Evolutionary conservation across 1,284 basidiomycete species (phyloP).

Genomic region (Pseudozyma pruni): DNA sequence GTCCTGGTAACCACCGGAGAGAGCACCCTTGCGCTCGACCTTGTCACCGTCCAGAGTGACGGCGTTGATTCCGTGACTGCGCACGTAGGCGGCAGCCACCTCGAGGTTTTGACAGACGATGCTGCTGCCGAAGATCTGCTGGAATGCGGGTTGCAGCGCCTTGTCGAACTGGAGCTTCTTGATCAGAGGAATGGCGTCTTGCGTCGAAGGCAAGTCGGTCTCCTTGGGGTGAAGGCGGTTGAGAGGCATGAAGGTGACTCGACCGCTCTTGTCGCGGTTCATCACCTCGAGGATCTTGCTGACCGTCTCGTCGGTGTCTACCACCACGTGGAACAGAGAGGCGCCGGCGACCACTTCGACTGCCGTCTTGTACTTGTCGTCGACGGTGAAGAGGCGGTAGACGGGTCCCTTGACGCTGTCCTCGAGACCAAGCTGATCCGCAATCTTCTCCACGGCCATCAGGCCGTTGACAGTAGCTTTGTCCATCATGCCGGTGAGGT

Average conservation of each 20-base stretch:
- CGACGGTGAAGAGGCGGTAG: slow-evolving; percentile 90
- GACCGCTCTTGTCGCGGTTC: slow-evolving; percentile 88
- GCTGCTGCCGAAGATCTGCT: slow-evolving; percentile 98
- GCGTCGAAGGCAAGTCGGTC: slow-evolving; percentile 74
- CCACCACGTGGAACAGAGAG: slow-evolving; percentile 95
- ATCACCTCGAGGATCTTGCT: slow-evolving; percentile 87
- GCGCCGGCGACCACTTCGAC: slow-evolving; percentile 94
- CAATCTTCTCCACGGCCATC: slow-evolving; percentile 83
- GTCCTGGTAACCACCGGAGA: slow-evolving; percentile 97
- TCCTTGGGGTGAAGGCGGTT: slow-evolving; percentile 89
- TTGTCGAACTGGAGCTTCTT: slow-evolving; percentile 84
- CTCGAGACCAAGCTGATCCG: slow-evolving; percentile 77
- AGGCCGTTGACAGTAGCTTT: slow-evolving; percentile 90
- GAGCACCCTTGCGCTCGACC: slow-evolving; percentile 92
- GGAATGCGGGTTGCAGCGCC: slow-evolving; percentile 82
- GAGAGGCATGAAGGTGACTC: slow-evolving; percentile 97
- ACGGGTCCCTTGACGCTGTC: slow-evolving; percentile 86
- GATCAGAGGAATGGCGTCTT: slow-evolving; percentile 81
- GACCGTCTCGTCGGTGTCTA: slow-evolving; percentile 93
- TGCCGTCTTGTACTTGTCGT: slow-evolving; percentile 91
- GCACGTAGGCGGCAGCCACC: slow-evolving; percentile 91
- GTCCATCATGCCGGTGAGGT: slow-evolving; percentile 85
- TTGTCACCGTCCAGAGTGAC: slow-evolving; percentile 98
- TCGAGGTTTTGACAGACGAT: slow-evolving; percentile 93
- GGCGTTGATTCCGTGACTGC: slow-evolving; percentile 92